A percentile compares a stretch with the other conserved stretches of the same genome.
Conservation (phyloP, 495 filamentous ascomycete genomes). For the Hypoxylon perforatum region DNA sequence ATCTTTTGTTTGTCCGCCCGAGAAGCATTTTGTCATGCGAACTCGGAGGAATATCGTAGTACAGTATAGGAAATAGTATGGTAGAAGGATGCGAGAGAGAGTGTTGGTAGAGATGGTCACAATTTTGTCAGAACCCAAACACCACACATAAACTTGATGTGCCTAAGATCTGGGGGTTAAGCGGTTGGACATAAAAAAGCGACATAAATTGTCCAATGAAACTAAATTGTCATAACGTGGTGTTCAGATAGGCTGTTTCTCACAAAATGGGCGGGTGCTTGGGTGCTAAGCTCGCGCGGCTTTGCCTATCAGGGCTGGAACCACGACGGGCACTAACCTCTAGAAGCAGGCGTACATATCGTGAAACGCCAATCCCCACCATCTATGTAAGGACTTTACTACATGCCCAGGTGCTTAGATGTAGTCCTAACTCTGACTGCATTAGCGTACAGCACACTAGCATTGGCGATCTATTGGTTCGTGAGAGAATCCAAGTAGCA, state of each 20-base stretch:
- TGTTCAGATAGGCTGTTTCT: conserved; percentile 27
- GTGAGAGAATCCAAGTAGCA: conserved; percentile 13
- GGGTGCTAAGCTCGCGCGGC: neutral
- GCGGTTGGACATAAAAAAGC: conserved; percentile 19
- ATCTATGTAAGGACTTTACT: neutral
- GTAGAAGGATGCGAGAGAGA: neutral
- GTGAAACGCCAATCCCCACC: conserved; percentile 36
- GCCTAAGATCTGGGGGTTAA: neutral
- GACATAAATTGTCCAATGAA: conserved; percentile 39
- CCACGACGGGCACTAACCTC: conserved; percentile 34
- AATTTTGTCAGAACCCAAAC: neutral
- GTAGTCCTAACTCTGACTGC: conserved; percentile 19
- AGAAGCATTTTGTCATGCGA: too few relatives aligned
- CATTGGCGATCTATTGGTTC: conserved; percentile 18
- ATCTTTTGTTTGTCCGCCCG: too few relatives aligned
- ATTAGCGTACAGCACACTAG: conserved; percentile 7
- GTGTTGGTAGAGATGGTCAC: neutral
- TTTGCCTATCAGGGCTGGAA: conserved; percentile 26
- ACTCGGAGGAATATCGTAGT: neutral
- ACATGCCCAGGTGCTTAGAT: too few relatives aligned
- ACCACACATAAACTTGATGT: too few relatives aligned
- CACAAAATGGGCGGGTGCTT: neutral
- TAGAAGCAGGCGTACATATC: conserved; percentile 38
- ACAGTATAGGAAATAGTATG: neutral
- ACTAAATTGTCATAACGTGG: conserved; percentile 13